phyloP scores from a whole-genome alignment of 192 early-diverging fungal species.

The Mortierella alpina region DNA sequence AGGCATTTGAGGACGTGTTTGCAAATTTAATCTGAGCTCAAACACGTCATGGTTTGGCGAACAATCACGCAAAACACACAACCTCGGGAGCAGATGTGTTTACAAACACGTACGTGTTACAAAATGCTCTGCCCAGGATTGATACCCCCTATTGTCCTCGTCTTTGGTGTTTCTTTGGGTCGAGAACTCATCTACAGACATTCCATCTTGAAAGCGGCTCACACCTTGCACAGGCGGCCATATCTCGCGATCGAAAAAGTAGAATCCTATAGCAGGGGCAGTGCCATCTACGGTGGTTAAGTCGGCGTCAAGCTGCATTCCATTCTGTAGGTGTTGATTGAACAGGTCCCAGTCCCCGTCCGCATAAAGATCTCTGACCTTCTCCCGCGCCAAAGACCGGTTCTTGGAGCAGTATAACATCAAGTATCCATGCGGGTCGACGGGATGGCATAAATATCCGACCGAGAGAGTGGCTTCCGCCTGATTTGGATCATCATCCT shows the following conservation, averaged over 20 bases:
- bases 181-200: constrained; percentile 57
- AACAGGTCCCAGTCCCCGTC: constrained; percentile 71
- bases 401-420: constrained; percentile 89
- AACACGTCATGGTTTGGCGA: too few species aligned
- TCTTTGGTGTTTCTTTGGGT: too few species aligned
- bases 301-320: constrained; percentile 21
- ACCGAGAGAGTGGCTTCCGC: constrained; percentile 60
- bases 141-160: too few species aligned
- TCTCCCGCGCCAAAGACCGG: constrained; percentile 81
- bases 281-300: constrained; percentile 32
- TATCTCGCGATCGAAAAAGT: constrained; percentile 79
- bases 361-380: constrained; percentile 68
- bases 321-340: constrained; percentile 51
- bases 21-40: too few species aligned
- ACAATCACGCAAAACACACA: too few species aligned
- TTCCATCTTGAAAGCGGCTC: constrained; percentile 67
- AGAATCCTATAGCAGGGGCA: constrained; percentile 74
- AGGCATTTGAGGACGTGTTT: too few species aligned
- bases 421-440: constrained; percentile 65
- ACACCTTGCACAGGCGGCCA: constrained; percentile 77
- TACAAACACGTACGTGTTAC: too few species aligned
- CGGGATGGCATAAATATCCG: constrained; percentile 69
- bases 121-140: too few species aligned
- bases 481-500: too few species aligned
- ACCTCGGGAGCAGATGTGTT: too few species aligned